phyloP scores from a whole-genome alignment of 345 rosid genomes.

The Gossypium ekmanianum region DNA sequence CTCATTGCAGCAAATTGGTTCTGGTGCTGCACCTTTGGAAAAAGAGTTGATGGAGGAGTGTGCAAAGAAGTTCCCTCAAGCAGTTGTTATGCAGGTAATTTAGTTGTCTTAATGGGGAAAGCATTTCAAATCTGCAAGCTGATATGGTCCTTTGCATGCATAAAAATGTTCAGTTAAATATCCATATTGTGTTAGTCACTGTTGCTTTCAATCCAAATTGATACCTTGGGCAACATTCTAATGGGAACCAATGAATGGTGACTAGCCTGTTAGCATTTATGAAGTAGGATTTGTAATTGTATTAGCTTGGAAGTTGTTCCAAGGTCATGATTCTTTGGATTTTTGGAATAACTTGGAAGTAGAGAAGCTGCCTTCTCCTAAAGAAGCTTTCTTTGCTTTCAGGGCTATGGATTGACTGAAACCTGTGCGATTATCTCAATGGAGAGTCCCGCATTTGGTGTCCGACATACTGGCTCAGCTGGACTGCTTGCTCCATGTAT shows the following conservation, averaged over 20 bases:
- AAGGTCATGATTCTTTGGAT: not conserved
- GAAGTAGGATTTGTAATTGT: not conserved
- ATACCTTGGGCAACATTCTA: not conserved
- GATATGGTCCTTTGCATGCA: no score
- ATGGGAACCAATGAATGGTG: not conserved
- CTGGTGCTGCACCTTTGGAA: conserved; percentile 88
- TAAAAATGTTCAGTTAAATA: not conserved
- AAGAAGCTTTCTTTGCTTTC: conserved; percentile 23
- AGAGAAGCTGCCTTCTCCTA: conserved; percentile 11
- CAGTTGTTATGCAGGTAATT: conserved; percentile 55
- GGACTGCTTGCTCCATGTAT: conserved; percentile 67
- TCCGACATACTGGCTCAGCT: conserved; percentile 59
- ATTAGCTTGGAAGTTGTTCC: not conserved
- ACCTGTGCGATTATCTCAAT: conserved; percentile 59
- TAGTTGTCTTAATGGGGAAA: not conserved
- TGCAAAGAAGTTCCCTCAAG: conserved; percentile 54
- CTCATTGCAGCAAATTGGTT: conserved; percentile 58
- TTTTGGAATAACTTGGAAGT: not conserved
- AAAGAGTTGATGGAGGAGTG: conserved; percentile 88
- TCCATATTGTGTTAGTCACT: not conserved
- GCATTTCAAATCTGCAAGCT: not conserved
- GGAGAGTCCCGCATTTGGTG: conserved; percentile 47
- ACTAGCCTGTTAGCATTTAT: not conserved
- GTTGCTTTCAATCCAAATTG: not conserved
- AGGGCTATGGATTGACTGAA: conserved; percentile 97